Base-by-base conservation (phyloP, 2,329 filamentous ascomycete genomes). In the Cytospora paraplurivora region DNA sequence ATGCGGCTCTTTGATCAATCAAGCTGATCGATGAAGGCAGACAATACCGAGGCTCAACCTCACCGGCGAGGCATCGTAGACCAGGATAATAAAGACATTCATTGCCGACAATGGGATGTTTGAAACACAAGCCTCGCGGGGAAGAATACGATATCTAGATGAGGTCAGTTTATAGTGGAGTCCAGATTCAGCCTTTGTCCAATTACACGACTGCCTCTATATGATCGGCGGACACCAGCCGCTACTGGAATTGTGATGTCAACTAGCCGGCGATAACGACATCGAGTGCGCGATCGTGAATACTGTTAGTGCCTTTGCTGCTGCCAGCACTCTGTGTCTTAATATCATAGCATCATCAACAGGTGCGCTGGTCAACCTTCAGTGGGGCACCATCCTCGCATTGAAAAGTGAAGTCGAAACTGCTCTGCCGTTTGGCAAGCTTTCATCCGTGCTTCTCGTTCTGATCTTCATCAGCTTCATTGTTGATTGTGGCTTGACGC, bases 191-290 rank as follows among this genome's bases (percentile, higher is more conserved):
- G 37, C n/a, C 21, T 33, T 47, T 27, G 50, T 33, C 58, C 58
- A 55, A 61, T 49, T 51, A 61, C 34, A 52, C 12, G 37, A 33
- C 58, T 33, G 51, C 50, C 38, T 27, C 27, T 27, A 3, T 51
- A 52, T 44, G 34, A 52, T 54, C 58, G 58, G 58, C 58, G 12
- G 12, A 15, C 35, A 38, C n/a, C 53, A 51, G 27, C 61, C 32
- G 33, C 50, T 63, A 56, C 62, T 56, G 62, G 56, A 21, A 21
- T 55, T 19, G 54, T 63, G 41, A 59, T 60, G 62, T 63, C 61
- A 63, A 50, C 11, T n/a, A 27, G 27, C 56, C 50, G 49, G 19
- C 44, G 61, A 63, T 63, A 63, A 63, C 50, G 61, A 56, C 62
- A 63, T 63, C 51, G 7, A 54, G 51, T 51, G 21, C 32, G 12